A percentile compares a stretch with the other conserved stretches of the same genome.
Evolutionary conservation across 306 rosid species (phyloP).

Genomic region (Quercus parvula): DNA sequence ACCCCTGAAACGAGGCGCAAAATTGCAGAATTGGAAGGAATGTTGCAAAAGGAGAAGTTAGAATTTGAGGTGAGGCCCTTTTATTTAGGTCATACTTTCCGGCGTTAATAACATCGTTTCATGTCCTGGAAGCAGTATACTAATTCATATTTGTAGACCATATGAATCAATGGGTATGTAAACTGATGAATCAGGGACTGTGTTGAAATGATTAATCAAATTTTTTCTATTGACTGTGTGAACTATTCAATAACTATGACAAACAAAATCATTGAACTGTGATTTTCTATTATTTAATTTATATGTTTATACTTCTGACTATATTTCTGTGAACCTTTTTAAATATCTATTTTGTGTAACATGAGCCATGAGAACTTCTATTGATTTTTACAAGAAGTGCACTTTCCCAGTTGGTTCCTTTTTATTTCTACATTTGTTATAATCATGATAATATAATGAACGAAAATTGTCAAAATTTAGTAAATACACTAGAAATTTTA

Average conservation of each 20-base stretch:
- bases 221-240: background rate
- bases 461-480: background rate
- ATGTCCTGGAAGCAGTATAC: background rate
- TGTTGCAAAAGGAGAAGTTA: conserved; percentile 73
- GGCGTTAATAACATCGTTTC: conserved; percentile 8
- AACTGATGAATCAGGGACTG: conserved; percentile 9
- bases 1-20: conserved; percentile 52
- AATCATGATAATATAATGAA: background rate
- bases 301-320: background rate
- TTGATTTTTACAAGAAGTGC: background rate
- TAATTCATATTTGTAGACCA: background rate
- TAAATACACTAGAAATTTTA: background rate
- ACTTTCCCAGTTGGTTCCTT: background rate
- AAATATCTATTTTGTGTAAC: background rate
- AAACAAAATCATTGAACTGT: background rate
- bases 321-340: background rate
- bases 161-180: conserved; percentile 8
- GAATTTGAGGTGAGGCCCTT: conserved; percentile 75
- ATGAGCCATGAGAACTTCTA: background rate
- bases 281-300: background rate
- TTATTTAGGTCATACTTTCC: conserved; percentile 15
- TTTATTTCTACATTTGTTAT: background rate
- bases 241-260: background rate
- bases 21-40: conserved; percentile 67
- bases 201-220: background rate